Percentiles rank a stretch among this genome's conserved stretches.
Conservation (phyloP, 1,284 basidiomycete species). For the Cryptococcus sp. region DNA sequence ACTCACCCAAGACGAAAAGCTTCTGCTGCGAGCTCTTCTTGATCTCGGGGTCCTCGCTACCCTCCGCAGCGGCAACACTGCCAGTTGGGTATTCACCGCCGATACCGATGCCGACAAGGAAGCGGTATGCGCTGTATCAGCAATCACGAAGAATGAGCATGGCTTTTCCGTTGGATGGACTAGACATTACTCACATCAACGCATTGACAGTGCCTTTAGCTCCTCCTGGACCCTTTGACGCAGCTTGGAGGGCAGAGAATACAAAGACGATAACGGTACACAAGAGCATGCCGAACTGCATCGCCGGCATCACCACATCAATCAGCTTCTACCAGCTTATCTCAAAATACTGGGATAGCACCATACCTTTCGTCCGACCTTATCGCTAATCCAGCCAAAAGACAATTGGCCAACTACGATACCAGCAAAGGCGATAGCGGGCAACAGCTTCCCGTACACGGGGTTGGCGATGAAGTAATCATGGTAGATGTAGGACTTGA, state of each 20-base stretch:
- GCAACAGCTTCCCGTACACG: constrained; percentile 61
- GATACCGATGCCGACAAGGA: constrained; percentile 70
- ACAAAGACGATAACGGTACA: constrained; percentile 75
- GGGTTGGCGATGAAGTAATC: constrained; percentile 60
- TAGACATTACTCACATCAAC: constrained; percentile 19
- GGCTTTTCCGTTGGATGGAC: background rate
- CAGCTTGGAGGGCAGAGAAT: constrained; percentile 78
- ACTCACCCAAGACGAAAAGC: constrained; percentile 76
- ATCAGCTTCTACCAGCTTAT: background rate
- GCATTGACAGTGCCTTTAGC: constrained; percentile 65
- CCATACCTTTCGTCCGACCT: constrained; percentile 81
- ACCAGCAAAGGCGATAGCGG: constrained; percentile 71
- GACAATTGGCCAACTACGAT: constrained; percentile 66
- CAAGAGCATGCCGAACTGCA: constrained; percentile 57
- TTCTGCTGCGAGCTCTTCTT: constrained; percentile 76
- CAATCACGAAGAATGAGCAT: background rate
- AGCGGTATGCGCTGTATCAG: constrained; percentile 68
- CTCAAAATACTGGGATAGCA: too few relatives aligned
- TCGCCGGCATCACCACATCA: constrained; percentile 49
- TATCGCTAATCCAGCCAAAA: constrained; percentile 73
- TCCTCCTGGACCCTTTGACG: constrained; percentile 64
- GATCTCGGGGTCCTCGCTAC: constrained; percentile 71
- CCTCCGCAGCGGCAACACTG: constrained; percentile 86
- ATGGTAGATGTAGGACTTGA: constrained; percentile 66
- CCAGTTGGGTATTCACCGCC: constrained; percentile 92